Evolutionary conservation across 2,329 filamentous ascomycete genomes (phyloP).

Genomic region (Talaromyces islandicus): DNA sequence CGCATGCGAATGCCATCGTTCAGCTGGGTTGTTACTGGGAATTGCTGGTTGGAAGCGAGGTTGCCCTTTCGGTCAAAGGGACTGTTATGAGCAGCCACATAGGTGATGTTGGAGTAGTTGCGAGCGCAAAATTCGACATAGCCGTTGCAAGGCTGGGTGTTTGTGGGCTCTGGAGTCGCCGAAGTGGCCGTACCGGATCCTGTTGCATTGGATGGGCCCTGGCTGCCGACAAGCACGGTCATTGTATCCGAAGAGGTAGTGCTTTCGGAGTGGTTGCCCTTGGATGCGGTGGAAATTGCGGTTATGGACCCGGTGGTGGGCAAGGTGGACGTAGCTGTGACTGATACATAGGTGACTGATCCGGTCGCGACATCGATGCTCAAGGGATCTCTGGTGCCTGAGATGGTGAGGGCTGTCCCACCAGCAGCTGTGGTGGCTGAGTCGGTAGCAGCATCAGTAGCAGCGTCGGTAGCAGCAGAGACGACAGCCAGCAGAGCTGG

Average conservation of each 20-base stretch:
- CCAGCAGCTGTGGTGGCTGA: constrained; percentile 4
- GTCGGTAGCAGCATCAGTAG: not conserved
- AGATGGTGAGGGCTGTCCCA: constrained; percentile 15
- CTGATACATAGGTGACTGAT: constrained; percentile 34
- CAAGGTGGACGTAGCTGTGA: constrained; percentile 28
- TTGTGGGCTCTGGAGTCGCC: constrained; percentile 47
- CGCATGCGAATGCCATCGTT: constrained; percentile 63
- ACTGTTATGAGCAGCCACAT: constrained; percentile 74
- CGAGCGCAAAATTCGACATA: constrained; percentile 69
- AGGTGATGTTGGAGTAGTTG: constrained; percentile 75
- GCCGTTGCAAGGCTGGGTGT: constrained; percentile 75
- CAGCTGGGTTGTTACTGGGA: constrained; percentile 63
- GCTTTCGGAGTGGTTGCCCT: constrained; percentile 18
- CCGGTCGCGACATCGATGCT: constrained; percentile 22
- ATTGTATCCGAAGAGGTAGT: constrained; percentile 32
- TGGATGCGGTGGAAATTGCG: constrained; percentile 13
- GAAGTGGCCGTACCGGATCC: constrained; percentile 38
- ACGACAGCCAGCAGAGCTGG: constrained; percentile 4
- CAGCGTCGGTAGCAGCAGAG: not conserved
- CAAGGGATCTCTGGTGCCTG: constrained; percentile 19
- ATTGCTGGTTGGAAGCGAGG: constrained; percentile 68
- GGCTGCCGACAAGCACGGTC: constrained; percentile 34
- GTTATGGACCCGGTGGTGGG: constrained; percentile 17
- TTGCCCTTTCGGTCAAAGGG: constrained; percentile 67
- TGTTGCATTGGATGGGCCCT: constrained; percentile 40